A percentile compares a stretch with the other conserved stretches of the same genome.
Conservation (phyloP, 192 early-diverging fungal species). For the Backusella mclennaniae region DNA sequence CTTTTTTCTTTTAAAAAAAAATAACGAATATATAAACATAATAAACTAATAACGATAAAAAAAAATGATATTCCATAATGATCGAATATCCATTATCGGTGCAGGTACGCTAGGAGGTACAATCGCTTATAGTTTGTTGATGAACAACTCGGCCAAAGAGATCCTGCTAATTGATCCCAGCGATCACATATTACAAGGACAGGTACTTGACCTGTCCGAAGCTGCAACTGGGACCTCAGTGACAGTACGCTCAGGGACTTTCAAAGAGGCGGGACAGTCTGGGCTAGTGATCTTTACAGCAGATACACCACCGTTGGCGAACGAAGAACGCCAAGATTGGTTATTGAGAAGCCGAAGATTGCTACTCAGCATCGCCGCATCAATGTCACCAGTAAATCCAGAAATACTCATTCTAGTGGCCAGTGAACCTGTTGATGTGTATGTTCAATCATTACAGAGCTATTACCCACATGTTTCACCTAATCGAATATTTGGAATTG, state of each 20-base stretch:
- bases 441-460: background rate
- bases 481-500: slow-evolving; percentile 1
- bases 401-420: background rate
- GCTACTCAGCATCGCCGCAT: background rate
- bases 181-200: slow-evolving; percentile 60
- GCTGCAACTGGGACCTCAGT: slow-evolving; percentile 67
- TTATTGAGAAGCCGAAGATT: background rate
- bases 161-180: slow-evolving; percentile 67
- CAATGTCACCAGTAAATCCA: background rate
- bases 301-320: slow-evolving; percentile 43
- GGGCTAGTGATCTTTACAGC: slow-evolving; percentile 82
- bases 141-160: slow-evolving; percentile 63
- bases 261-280: slow-evolving; percentile 72
- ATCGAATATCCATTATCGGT: slow-evolving; percentile 64
- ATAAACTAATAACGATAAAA: background rate
- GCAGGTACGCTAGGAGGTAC: slow-evolving; percentile 72
- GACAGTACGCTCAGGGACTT: slow-evolving; percentile 54
- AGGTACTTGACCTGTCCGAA: slow-evolving; percentile 79
- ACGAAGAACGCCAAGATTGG: slow-evolving; percentile 6
- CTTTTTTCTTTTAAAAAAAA: background rate
- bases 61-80: background rate
- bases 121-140: slow-evolving; percentile 67
- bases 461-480: slow-evolving; percentile 5
- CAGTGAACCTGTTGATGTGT: background rate
- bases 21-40: background rate